Base-by-base conservation (phyloP, 306 rosid species). In the Astragalus glycyphyllos region DNA sequence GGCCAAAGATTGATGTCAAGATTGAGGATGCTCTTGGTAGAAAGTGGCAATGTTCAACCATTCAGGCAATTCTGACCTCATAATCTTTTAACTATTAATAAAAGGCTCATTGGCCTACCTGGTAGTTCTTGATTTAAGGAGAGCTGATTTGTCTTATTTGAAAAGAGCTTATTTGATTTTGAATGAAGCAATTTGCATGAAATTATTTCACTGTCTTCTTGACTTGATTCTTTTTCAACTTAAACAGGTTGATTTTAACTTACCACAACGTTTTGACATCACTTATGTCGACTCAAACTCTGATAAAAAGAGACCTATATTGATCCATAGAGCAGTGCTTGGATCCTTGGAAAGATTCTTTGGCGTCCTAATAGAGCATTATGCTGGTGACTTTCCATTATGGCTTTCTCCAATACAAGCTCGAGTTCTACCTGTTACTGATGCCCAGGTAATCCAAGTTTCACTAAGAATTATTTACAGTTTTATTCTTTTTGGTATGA, bases 21-120 rank as follows among this genome's bases (percentile, higher is more conserved):
- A 94, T 94, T 73, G 97, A 91, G 85, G 99, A 94, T 81, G 99
- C 99, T 26, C 93, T 94, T 65, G 99, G 99, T 77, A 91, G 99
- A 86, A 91, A 89, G 92, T 94, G 99, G 99, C 97, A 94, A 72
- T 94, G 97, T 79, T 94, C 97, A 80, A 94, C 99, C 80, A 86
- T 94, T 65, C 96, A 94, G 96, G 99, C 65, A 87, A 86, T 79
- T 71, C 54, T 75, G 11, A 71, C 70, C 46, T 74, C 15, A 26
- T 20, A 72, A 50, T 58, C 46, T 42, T 79, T 73, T 15, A 47
- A 50, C 41, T 67, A 73, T 66, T 31, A 58, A 35, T 17, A 58
- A 35, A 37, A 13, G 26, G 23, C n/a, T 31, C 15, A 61, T 57
- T 65, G 58, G 14, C 53, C 20, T 23, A 53, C 47, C 51, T n/a